Percentiles rank a stretch among this genome's conserved stretches.
phyloP scores from a whole-genome alignment of 768 basidiomycete genomes.

The Rhodotorula paludigena region DNA sequence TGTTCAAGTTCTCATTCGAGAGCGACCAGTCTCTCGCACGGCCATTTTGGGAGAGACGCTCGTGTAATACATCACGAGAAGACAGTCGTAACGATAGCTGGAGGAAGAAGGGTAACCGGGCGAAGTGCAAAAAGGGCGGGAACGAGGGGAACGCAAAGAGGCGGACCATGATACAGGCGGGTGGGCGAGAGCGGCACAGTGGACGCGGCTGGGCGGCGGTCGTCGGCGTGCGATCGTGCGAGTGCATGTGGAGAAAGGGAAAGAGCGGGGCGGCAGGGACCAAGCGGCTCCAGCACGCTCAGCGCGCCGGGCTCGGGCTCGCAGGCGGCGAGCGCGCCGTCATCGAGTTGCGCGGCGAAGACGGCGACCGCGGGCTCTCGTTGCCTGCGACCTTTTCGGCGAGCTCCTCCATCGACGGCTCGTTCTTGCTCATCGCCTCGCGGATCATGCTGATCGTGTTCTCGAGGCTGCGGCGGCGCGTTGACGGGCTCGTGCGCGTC shows the following conservation, averaged over 20 bases:
- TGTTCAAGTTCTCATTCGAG: too few relatives aligned
- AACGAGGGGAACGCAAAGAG: background rate
- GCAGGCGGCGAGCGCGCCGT: constrained; percentile 21
- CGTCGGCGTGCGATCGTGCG: too few relatives aligned
- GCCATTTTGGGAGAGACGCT: background rate
- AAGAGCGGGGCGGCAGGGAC: background rate
- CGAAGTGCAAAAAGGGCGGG: background rate
- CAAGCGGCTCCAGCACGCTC: background rate
- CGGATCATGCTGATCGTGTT: constrained; percentile 93
- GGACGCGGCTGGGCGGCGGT: too few relatives aligned
- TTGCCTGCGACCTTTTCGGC: constrained; percentile 39
- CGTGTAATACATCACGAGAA: too few relatives aligned
- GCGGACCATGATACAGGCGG: background rate
- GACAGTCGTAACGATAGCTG: background rate
- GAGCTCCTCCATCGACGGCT: constrained; percentile 40
- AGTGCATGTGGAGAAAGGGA: background rate
- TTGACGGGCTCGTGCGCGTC: constrained; percentile 91
- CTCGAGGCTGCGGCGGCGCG: constrained; percentile 81
- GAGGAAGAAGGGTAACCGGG: background rate
- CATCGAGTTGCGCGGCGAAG: constrained; percentile 32
- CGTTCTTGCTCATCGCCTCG: constrained; percentile 66
- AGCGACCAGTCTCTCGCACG: too few relatives aligned
- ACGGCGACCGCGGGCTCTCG: constrained; percentile 36
- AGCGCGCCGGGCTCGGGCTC: constrained; percentile 30
- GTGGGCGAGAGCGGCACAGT: background rate